Base-by-base conservation (phyloP, 192 early-diverging fungal species). In the Mortierella antarctica region DNA sequence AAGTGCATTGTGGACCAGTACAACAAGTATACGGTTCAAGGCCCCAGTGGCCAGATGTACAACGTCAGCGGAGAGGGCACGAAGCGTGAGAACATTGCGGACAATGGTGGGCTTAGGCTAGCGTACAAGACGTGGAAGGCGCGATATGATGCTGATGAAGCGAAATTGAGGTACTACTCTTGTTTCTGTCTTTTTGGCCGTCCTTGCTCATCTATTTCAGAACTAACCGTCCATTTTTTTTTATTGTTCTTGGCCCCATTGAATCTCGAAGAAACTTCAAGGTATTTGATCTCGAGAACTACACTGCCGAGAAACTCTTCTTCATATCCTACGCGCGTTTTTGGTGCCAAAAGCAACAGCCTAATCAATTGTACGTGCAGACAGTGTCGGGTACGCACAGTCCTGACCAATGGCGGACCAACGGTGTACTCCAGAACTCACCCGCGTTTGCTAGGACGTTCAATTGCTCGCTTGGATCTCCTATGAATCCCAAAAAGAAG, bases 1-100 rank as follows among this genome's bases (percentile, higher is more conserved):
- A n/a, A 85, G 60, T 93, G 92, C 63, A 92, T 92, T 61, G 67
- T 86, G 23, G 48, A 91, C 5, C 92, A 93, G 70, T 93, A 93
- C 69, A 53, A 57, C n/a, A 67, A 83, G 7, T 87, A 82, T 52
- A 70, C 62, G 0, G 51, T 92, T 13, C 54, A 76, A 42, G 78
- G 64, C 40, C 56, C 60, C 17, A 42, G 83, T 51, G 65, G 82
- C 51, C 59, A 74, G n/a, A 45, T 59, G 10, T 13, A 53, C 31
- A 7, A 66, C 56, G 67, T 91, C 40, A 83, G 89, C 55, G 91
- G 91, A 18, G 56, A 80, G 54, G 42, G 60, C 46, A 91, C 91
- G 0, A 61, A 91, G 4, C 74, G 79, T 11, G 91, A 92, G 79
- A 92, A 92, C 70, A 49, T 92, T 42, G 87, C 91, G 18, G 91